phyloP scores from a whole-genome alignment of 78 protist genomes.

The Guillardia theta region DNA sequence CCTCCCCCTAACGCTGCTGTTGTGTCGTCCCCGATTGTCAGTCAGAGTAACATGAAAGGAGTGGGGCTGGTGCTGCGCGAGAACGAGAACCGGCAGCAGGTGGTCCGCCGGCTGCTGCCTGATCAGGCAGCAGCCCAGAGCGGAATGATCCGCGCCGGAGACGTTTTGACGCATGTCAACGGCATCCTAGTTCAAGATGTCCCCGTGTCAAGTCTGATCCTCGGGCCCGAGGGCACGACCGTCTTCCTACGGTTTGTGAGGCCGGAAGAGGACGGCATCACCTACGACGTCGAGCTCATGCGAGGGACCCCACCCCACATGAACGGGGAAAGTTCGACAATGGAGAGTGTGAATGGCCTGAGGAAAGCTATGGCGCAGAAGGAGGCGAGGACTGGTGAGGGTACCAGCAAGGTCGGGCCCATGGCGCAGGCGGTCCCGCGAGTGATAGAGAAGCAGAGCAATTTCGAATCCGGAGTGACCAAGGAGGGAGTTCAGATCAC shows the following conservation, averaged over 20 bases:
- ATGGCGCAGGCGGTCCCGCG: too few species aligned
- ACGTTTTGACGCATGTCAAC: neutral
- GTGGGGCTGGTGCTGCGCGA: conserved; percentile 19
- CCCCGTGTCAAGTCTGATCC: neutral
- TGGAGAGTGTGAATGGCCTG: too few species aligned
- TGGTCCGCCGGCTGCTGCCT: neutral
- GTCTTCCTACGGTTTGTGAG: neutral
- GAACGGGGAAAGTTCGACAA: too few species aligned
- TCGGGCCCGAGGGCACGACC: neutral
- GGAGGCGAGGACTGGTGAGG: too few species aligned
- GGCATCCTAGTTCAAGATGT: neutral
- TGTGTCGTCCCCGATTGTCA: neutral
- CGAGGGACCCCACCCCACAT: neutral
- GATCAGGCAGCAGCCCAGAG: neutral
- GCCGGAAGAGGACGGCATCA: neutral
- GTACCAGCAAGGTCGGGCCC: too few species aligned
- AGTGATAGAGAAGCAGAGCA: too few species aligned
- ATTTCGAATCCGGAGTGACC: too few species aligned
- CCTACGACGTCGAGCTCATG: neutral
- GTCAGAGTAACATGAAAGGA: neutral
- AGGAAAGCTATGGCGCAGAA: too few species aligned
- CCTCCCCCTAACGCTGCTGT: conserved; percentile 24
- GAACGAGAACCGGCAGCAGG: neutral
- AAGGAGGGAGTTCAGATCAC: too few species aligned
- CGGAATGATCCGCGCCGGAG: neutral